A percentile compares a stretch with the other conserved stretches of the same genome.
phyloP scores from a whole-genome alignment of 306 rosid genomes.

The Prosopis cineraria region DNA sequence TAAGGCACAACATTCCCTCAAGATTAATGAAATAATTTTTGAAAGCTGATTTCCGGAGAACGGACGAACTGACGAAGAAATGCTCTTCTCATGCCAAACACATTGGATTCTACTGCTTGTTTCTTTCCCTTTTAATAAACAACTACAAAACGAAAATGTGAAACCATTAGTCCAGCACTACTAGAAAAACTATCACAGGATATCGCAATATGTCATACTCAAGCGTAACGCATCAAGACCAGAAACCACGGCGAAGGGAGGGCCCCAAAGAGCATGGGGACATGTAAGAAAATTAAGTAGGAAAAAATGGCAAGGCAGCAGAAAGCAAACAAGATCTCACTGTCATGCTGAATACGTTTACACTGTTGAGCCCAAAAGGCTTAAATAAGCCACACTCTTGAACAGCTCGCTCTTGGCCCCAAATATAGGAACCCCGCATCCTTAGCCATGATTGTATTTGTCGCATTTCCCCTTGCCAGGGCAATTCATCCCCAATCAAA shows the following conservation, averaged over 20 bases:
- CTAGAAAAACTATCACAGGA: not conserved
- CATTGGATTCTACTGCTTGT: not conserved
- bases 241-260: not conserved
- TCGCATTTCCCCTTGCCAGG: constrained; percentile 9
- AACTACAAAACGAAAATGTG: not conserved
- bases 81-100: not conserved
- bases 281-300: not conserved
- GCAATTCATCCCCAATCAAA: constrained; percentile 22
- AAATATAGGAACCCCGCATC: not conserved
- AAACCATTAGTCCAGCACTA: not conserved
- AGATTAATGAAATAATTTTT: not conserved
- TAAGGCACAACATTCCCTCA: not conserved
- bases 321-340: constrained; percentile 30
- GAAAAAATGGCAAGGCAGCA: not conserved
- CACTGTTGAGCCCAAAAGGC: constrained; percentile 35
- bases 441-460: constrained; percentile 13
- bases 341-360: constrained; percentile 40
- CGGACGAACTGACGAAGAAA: not conserved
- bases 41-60: not conserved
- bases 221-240: not conserved
- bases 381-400: constrained; percentile 24
- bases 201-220: not conserved
- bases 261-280: not conserved
- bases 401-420: not conserved
- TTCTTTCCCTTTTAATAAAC: not conserved